phyloP scores from a whole-genome alignment of 148 eudicot genomes.

The Persicaria tinctoria region DNA sequence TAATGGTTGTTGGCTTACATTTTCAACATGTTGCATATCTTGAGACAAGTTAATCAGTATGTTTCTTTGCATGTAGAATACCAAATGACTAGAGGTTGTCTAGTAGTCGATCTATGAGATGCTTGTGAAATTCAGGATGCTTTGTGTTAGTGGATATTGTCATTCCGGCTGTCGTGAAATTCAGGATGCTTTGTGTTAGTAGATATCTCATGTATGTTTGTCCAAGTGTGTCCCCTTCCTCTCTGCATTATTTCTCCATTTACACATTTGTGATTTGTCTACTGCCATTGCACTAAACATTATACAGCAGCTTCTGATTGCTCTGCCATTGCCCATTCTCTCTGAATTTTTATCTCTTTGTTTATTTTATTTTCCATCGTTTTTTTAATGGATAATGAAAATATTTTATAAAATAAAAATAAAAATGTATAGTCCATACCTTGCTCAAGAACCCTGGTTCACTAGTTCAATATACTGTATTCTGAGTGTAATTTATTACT shows the following conservation, averaged over 20 bases:
- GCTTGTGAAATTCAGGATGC: too few relatives aligned
- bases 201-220: neutral
- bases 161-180: too few relatives aligned
- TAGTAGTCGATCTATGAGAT: too few relatives aligned
- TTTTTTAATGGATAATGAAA: too few relatives aligned
- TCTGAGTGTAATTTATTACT: neutral
- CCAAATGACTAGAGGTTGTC: too few relatives aligned
- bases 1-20: too few relatives aligned
- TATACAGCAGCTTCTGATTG: neutral
- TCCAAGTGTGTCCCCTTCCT: neutral
- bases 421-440: conserved; percentile 1
- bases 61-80: too few relatives aligned
- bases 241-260: neutral
- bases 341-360: neutral
- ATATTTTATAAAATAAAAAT: neutral
- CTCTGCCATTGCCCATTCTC: conserved; percentile 9
- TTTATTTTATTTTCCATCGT: too few relatives aligned
- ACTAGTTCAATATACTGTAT: neutral
- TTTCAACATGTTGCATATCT: too few relatives aligned
- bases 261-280: conserved; percentile 1
- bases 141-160: too few relatives aligned
- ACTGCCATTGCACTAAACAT: conserved; percentile 1
- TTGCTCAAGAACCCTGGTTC: conserved; percentile 2
- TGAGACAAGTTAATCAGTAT: too few relatives aligned
- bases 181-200: too few relatives aligned